Evolutionary conservation across 169 alveolate species (phyloP).

Genomic region (Cryptosporidium parvum): DNA sequence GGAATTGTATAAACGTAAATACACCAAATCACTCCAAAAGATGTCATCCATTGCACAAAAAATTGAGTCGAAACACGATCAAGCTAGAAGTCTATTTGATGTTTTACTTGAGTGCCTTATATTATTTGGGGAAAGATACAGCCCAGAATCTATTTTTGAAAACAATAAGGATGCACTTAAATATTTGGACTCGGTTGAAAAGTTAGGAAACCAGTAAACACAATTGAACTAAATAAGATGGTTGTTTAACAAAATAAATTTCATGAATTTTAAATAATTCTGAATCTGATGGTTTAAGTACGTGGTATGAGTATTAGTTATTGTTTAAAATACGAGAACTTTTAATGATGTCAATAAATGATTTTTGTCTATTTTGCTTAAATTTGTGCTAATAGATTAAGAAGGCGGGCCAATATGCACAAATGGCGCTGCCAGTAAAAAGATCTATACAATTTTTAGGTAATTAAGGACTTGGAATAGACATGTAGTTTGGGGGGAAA

Average conservation of each 20-base stretch:
- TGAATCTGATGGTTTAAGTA: not conserved
- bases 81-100: not conserved
- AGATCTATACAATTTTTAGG: constrained; percentile 23
- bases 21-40: not conserved
- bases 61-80: not conserved
- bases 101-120: not conserved
- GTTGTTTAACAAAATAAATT: too few relatives aligned
- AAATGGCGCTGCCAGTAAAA: constrained; percentile 12
- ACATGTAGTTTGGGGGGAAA: not conserved
- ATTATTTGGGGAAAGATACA: not conserved
- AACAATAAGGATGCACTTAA: not conserved
- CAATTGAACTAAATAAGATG: too few relatives aligned
- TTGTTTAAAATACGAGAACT: too few relatives aligned
- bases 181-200: not conserved
- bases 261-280: not conserved
- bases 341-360: too few relatives aligned
- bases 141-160: not conserved
- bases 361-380: too few relatives aligned
- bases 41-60: not conserved
- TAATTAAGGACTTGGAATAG: constrained; percentile 2
- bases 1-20: not conserved
- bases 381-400: not conserved
- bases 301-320: too few relatives aligned
- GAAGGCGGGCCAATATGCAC: not conserved
- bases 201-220: not conserved